A percentile compares a stretch with the other conserved stretches of the same genome.
These are phyloP conservation scores for Malbranchea zuffiana DNA, from an alignment of 2,329 filamentous ascomycete species.

Conservation along the genomic window DNA sequence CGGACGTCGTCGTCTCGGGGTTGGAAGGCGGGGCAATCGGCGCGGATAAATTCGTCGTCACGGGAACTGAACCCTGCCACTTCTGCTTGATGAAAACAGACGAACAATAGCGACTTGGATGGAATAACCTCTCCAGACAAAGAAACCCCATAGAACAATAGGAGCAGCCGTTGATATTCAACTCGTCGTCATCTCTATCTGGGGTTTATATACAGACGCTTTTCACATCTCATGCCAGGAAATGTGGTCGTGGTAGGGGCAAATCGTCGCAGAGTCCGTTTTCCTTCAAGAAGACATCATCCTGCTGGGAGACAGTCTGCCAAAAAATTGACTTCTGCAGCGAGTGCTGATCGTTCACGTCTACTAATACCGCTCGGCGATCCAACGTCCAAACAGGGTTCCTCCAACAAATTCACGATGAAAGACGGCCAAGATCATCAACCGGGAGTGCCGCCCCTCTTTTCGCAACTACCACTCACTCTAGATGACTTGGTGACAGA, in stretches of 20 bases:
- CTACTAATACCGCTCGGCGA: background rate
- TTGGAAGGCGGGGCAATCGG: too few relatives aligned
- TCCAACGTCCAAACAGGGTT: background rate
- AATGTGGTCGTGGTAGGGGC: conserved; percentile 23
- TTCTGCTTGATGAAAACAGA: too few relatives aligned
- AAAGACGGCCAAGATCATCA: conserved; percentile 8
- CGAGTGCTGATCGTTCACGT: background rate
- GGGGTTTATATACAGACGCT: background rate
- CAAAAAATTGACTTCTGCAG: background rate
- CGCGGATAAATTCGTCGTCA: too few relatives aligned
- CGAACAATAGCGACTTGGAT: background rate
- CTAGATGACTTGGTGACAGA: conserved; percentile 55
- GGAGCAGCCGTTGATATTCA: background rate
- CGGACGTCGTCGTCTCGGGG: too few relatives aligned
- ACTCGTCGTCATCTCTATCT: background rate
- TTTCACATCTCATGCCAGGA: conserved; percentile 22
- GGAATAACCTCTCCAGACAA: background rate
- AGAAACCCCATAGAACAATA: conserved; percentile 5
- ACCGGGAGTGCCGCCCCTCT: conserved; percentile 29
- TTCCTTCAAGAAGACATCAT: conserved; percentile 21
- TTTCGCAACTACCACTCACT: conserved; percentile 46
- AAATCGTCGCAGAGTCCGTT: conserved; percentile 31
- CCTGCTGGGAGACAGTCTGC: conserved; percentile 13
- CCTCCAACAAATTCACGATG: conserved; percentile 2
- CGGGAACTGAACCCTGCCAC: too few relatives aligned